Percentiles rank a stretch among this genome's conserved stretches.
These are phyloP conservation scores for Schrenkiella parvula DNA, from an alignment of 345 rosid species.

Conservation along the genomic window DNA sequence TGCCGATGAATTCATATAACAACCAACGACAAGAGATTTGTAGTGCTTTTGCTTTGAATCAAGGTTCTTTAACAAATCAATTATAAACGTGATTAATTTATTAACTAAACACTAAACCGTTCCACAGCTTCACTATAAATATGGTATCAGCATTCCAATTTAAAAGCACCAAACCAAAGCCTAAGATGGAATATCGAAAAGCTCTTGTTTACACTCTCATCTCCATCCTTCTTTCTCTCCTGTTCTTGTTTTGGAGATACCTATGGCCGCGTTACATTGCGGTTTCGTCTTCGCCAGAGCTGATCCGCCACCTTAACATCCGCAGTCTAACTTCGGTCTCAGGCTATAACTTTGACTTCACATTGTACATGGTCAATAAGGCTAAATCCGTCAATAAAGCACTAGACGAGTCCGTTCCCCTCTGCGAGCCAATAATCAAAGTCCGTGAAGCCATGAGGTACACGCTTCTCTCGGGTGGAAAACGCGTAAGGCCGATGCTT, in stretches of 20 bases:
- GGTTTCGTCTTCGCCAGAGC: not conserved
- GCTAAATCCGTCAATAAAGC: conserved; percentile 57
- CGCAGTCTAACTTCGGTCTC: not conserved
- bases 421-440: conserved; percentile 49
- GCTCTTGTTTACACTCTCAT: conserved; percentile 11
- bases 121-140: not conserved
- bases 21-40: not conserved
- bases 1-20: not conserved
- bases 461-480: conserved; percentile 69
- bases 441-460: conserved; percentile 86
- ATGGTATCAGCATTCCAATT: not conserved
- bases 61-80: too few relatives aligned
- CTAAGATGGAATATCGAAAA: conserved; percentile 1
- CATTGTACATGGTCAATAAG: conserved; percentile 56
- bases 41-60: too few relatives aligned
- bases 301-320: not conserved
- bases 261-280: not conserved
- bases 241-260: not conserved
- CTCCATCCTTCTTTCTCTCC: conserved; percentile 1
- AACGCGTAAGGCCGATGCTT: conserved; percentile 66
- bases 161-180: not conserved
- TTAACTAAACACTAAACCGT: not conserved
- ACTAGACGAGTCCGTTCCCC: conserved; percentile 50
- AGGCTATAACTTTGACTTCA: conserved; percentile 40
- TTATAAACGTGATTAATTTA: not conserved